Percentiles rank a stretch among this genome's conserved stretches.
These are phyloP conservation scores for Hibiscus mutabilis DNA, from an alignment of 345 rosid species.

Conservation along the genomic window DNA sequence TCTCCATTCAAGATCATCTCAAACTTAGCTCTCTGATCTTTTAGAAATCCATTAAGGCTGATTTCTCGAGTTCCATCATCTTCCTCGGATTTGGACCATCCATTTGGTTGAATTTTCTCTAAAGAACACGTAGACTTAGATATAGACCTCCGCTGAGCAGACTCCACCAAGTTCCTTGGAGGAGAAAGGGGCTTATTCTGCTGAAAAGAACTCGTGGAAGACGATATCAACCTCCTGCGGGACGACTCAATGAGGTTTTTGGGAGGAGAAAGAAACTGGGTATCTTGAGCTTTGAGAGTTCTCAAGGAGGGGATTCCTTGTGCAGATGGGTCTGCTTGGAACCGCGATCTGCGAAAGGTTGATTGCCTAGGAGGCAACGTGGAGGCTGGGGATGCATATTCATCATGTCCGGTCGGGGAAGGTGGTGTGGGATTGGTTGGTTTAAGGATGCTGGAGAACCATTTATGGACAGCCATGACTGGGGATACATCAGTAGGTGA, in stretches of 20 bases:
- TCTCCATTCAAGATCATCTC: conserved; percentile 34
- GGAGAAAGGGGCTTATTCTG: conserved; percentile 38
- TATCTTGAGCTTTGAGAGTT: conserved; percentile 22
- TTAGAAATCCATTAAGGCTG: conserved; percentile 42
- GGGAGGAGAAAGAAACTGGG: conserved; percentile 40
- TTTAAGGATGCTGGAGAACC: conserved; percentile 40
- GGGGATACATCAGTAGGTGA: conserved; percentile 27
- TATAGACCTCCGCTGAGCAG: conserved; percentile 35
- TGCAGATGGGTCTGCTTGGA: conserved; percentile 27
- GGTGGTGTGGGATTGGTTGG: conserved; percentile 17
- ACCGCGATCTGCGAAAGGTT: conserved; percentile 37
- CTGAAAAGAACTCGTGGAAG: conserved; percentile 24
- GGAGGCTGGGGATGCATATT: background rate
- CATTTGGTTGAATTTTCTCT: conserved; percentile 28
- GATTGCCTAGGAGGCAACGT: conserved; percentile 39
- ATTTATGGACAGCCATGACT: conserved; percentile 30
- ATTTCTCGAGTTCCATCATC: conserved; percentile 15
- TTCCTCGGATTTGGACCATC: conserved; percentile 24
- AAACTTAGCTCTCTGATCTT: conserved; percentile 37
- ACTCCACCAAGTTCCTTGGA: conserved; percentile 46
- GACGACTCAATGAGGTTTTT: conserved; percentile 28
- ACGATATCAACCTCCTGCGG: conserved; percentile 36
- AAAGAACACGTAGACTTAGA: conserved; percentile 45
- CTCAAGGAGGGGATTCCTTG: conserved; percentile 27
- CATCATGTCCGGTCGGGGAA: conserved; percentile 14